A percentile compares a stretch with the other conserved stretches of the same genome.
Evolutionary conservation across 176 grass and related monocot genomes (phyloP).

Genomic region (Avena sativa): DNA sequence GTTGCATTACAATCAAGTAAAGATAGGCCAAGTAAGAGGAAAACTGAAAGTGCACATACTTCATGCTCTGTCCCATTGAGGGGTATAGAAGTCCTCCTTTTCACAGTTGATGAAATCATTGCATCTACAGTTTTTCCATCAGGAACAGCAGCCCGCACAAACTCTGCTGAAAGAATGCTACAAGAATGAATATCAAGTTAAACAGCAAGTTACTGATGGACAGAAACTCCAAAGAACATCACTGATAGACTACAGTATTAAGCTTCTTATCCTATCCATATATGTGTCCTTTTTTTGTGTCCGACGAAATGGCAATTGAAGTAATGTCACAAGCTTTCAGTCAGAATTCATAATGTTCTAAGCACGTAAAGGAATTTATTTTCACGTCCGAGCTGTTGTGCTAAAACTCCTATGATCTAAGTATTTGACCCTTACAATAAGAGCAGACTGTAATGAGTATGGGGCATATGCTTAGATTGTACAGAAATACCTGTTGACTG

Average conservation of each 20-base stretch:
- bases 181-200: conserved; percentile 88
- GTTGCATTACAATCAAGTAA: conserved; percentile 31
- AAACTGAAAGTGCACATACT: conserved; percentile 55
- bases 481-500: conserved; percentile 78
- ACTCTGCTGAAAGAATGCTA: conserved; percentile 99
- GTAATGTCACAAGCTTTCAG: background rate
- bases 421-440: conserved; percentile 18
- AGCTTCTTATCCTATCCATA: background rate
- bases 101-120: conserved; percentile 73
- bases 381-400: background rate
- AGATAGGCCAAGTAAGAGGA: conserved; percentile 14
- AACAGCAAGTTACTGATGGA: conserved; percentile 47
- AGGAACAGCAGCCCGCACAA: conserved; percentile 89
- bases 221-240: background rate
- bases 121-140: conserved; percentile 80
- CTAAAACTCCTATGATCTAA: conserved; percentile 31
- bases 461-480: conserved; percentile 8
- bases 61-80: conserved; percentile 79
- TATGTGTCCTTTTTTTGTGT: background rate
- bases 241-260: background rate
- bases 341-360: conserved; percentile 3
- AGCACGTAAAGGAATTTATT: conserved; percentile 6
- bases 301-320: background rate
- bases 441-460: background rate
- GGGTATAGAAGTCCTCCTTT: conserved; percentile 58